Evolutionary conservation across 129 eudicot genomes (phyloP).

Genomic region (Solidago caesia): DNA sequence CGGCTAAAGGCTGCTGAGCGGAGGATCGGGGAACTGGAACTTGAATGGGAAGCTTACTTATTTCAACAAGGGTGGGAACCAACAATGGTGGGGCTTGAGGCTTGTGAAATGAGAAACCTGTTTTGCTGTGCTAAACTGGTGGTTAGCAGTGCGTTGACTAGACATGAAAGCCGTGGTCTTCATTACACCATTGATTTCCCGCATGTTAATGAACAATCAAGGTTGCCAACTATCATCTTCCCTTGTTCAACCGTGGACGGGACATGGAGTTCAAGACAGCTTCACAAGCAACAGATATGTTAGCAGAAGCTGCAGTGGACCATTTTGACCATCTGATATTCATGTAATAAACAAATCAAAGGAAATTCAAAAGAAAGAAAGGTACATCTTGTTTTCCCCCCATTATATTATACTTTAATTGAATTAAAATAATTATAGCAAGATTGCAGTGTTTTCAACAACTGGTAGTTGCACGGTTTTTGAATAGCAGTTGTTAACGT

Average conservation of each 20-base stretch:
- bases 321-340: conserved; percentile 21
- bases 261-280: conserved; percentile 95
- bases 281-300: conserved; percentile 71
- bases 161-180: conserved; percentile 97
- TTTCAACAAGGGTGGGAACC: conserved; percentile 98
- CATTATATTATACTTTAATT: not conserved
- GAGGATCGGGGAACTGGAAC: conserved; percentile 74
- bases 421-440: conserved; percentile 5
- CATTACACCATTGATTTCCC: conserved; percentile 89
- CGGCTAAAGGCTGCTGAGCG: conserved; percentile 67
- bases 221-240: conserved; percentile 81
- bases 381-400: conserved; percentile 4
- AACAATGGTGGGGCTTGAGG: conserved; percentile 92
- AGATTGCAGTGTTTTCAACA: conserved; percentile 5
- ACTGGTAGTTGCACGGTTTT: not conserved
- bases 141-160: conserved; percentile 77
- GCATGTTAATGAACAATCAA: conserved; percentile 68
- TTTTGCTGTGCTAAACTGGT: conserved; percentile 96
- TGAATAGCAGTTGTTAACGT: no score
- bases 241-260: conserved; percentile 59
- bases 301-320: conserved; percentile 22
- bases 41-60: conserved; percentile 84
- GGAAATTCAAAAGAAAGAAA: conserved; percentile 24
- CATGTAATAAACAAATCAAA: conserved; percentile 26
- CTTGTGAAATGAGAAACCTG: conserved; percentile 96